These are phyloP conservation scores for Mycena epipterygia DNA, from an alignment of 768 basidiomycete species.

Conservation along the genomic window DNA sequence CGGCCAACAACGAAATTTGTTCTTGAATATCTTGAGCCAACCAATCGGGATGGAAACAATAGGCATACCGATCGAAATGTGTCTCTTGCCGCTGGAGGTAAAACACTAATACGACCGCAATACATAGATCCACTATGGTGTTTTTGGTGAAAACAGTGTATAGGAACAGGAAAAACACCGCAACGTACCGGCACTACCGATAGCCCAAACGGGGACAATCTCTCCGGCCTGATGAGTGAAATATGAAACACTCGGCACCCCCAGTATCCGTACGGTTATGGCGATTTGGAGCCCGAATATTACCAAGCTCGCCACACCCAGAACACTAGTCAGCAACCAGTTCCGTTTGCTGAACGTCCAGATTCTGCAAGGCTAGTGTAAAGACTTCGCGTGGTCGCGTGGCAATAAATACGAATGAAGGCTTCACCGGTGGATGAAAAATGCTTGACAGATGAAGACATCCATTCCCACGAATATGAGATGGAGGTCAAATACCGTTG, in stretches of 20 bases:
- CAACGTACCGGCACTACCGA: slow-evolving; percentile 17
- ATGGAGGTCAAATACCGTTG: slow-evolving; percentile 14
- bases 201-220: slow-evolving; percentile 7
- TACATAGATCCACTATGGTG: slow-evolving; percentile 21
- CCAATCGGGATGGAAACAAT: neutral
- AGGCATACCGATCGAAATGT: slow-evolving; percentile 23
- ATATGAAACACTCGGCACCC: slow-evolving; percentile 4
- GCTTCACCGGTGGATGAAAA: slow-evolving; percentile 23
- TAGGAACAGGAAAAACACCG: neutral
- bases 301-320: slow-evolving; percentile 10
- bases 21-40: neutral
- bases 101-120: slow-evolving; percentile 24
- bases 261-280: slow-evolving; percentile 12
- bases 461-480: slow-evolving; percentile 25
- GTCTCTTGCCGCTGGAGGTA: slow-evolving; percentile 28
- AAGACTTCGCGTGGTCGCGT: no score
- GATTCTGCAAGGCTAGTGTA: slow-evolving; percentile 14
- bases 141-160: neutral
- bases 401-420: no score
- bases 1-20: slow-evolving; percentile 24
- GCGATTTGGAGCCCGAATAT: slow-evolving; percentile 1
- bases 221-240: slow-evolving; percentile 6
- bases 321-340: slow-evolving; percentile 4
- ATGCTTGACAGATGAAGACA: slow-evolving; percentile 10
- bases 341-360: slow-evolving; percentile 35